Evolutionary conservation across 768 basidiomycete genomes (phyloP).

Genomic region (Lepiota venenata): DNA sequence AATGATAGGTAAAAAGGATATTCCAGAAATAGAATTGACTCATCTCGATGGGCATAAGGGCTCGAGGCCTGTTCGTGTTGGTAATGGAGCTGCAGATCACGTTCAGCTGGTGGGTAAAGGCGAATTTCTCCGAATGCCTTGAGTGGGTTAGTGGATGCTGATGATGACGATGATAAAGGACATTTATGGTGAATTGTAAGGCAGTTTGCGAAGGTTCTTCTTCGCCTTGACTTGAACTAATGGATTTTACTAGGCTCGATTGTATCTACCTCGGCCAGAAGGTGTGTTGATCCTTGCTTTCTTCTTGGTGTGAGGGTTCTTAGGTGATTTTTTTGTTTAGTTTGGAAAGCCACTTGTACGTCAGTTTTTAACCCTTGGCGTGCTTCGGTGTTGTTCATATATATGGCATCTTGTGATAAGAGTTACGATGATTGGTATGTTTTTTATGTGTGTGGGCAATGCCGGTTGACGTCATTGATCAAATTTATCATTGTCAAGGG

Average conservation of each 20-base stretch:
- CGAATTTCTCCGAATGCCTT: neutral
- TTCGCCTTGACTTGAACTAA: neutral
- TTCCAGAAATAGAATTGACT: slow-evolving; percentile 78
- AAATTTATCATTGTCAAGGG: slow-evolving; percentile 33
- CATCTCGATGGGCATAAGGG: slow-evolving; percentile 91
- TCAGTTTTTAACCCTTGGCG: slow-evolving; percentile 5
- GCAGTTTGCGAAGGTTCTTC: neutral
- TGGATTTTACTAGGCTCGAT: slow-evolving; percentile 62
- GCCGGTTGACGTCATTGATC: neutral
- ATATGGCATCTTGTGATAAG: slow-evolving; percentile 16
- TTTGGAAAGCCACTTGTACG: slow-evolving; percentile 75
- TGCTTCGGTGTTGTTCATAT: neutral
- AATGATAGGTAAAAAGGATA: slow-evolving; percentile 64
- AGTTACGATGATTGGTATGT: slow-evolving; percentile 40
- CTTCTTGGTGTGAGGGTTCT: neutral
- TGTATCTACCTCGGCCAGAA: slow-evolving; percentile 97
- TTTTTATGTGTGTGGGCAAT: neutral
- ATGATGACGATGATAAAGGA: slow-evolving; percentile 59
- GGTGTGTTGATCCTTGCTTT: slow-evolving; percentile 36
- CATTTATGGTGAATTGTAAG: slow-evolving; percentile 92
- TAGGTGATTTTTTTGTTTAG: slow-evolving; percentile 29
- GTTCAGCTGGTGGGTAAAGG: slow-evolving; percentile 66
- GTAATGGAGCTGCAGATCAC: slow-evolving; percentile 95
- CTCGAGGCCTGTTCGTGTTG: slow-evolving; percentile 84
- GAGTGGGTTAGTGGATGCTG: neutral